Base-by-base conservation (phyloP, 139 green algal genomes). In the Haematococcus sp. region DNA sequence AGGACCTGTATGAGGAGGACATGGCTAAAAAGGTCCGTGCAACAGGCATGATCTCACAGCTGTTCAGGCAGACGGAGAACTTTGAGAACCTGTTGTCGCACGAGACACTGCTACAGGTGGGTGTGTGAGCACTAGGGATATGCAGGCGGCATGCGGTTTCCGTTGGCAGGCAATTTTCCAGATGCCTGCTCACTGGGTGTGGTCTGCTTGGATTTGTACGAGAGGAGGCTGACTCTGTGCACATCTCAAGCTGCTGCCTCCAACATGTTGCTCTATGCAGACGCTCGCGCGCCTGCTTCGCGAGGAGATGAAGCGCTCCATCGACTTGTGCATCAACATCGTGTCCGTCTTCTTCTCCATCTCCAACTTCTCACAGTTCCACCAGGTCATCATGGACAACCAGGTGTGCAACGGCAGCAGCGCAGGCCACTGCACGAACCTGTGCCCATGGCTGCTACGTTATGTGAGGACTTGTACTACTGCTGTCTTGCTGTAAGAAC, bases 1-100 rank as follows among this genome's bases (percentile, higher is more conserved):
- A 92, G 76, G 82, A 75, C 1, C 80, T 95, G 74, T 97, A 96
- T 69, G 88, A 94, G 63, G 91, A 95, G 61, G 84, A 91, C 23
- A 78, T 92, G 52, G 63, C 70, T 3, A 71, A 82, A 32, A 93
- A 91, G 75, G 80, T 91, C 30, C 58, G 65, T 1, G 88, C 88
- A 20, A 87, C 87, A 3, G 85, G 77, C 27, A 86, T 86, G 66
- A 84, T 94, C 25, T 78, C 80, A 7, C 81, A 87, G 70, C 88
- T 94, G 4, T 92, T 93, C 71, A 55, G 80, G 1, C 80, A 87
- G 43, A 83, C 83, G 0, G 63, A 82, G 34, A 74, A 91, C 65
- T 80, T 93, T n/a, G 73, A 88, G 74, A 59, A 49, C 17, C 83
- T 97, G 68, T 78, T 93, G 31, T 69, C 66, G 22, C 88, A 95